Evolutionary conservation across 1,139 yeast species (phyloP), one percentile per base, ranked within the genome.

Genomic region (Geotrichum reessii): DNA sequence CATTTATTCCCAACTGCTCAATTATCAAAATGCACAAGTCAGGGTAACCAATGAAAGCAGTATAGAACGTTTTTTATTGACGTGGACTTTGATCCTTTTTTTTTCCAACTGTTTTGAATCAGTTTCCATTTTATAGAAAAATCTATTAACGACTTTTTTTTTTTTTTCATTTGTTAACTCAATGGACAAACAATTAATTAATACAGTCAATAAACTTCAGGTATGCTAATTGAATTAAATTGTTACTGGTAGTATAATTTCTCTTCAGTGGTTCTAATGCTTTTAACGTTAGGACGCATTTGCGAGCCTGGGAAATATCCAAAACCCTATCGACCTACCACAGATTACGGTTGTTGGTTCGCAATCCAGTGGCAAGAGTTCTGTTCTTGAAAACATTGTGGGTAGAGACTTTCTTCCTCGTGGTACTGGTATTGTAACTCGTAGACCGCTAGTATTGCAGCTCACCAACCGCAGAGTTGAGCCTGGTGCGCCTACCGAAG

Each of bases 291-390:
- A 76, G 96, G 99, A 67, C 71, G 99, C 98, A 7, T 80, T 92
- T 71, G 96, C 97, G 5, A 95, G 97, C 21, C 78, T 93, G 61
- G 96, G 98, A 54, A 92, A 75, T 8, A 69, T 71, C 12, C 57
- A 67, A 44, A 73, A 76, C 63, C 73, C 77, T 25, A 75, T 77
- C 47, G 99, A 93, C 74, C 79, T 92, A 67, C 98, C 98, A 27
- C 97, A 92, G 74, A 92, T 92, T 69, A 91, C 97, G 3, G 98
- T 92, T 21, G 97, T 92, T 48, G 97, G 98, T 50, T 90, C 97
- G 1, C 98, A 92, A 73, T 88, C 96, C 49, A 84, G 93, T 65
- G 98, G 97, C 66, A 92, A 92, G 73, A 87, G 96, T 44, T 90
- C 97, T 5, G 97, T 92, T 14, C 79, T 92, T 66, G 97, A 92